A percentile compares a stretch with the other conserved stretches of the same genome.
Evolutionary conservation across 441 rosid species (phyloP).

Genomic region (Pelargonium fulgidum): DNA sequence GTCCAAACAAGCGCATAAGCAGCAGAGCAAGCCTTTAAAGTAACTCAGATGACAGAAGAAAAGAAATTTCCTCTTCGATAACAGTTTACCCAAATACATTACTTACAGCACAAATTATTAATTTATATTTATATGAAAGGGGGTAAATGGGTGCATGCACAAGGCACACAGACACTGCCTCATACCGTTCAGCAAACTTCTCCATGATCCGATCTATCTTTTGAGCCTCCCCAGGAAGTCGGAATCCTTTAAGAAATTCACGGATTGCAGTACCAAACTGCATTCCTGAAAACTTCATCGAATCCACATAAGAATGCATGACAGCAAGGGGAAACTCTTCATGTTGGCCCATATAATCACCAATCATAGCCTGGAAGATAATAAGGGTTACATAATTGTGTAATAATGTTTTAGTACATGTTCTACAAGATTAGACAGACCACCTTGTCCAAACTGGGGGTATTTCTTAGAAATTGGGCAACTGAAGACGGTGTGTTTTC

Average conservation of each 20-base stretch:
- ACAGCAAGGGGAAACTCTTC: conserved; percentile 99
- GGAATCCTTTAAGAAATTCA: conserved; percentile 89
- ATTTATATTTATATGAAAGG: too few species aligned
- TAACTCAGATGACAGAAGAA: background rate
- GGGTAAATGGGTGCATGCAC: too few species aligned
- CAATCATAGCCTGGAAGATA: conserved; percentile 80
- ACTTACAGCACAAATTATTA: background rate
- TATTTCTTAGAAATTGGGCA: conserved; percentile 80
- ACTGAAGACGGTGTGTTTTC: conserved; percentile 76
- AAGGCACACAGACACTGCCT: background rate
- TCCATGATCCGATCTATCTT: conserved; percentile 99
- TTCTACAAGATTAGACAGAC: conserved; percentile 18
- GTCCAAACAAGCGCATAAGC: background rate
- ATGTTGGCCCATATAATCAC: conserved; percentile 95
- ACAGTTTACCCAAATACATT: background rate
- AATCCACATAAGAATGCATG: conserved; percentile 97
- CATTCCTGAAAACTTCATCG: conserved; percentile 85
- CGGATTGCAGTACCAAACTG: conserved; percentile 88
- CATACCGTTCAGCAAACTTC: conserved; percentile 97
- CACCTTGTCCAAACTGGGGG: conserved; percentile 83
- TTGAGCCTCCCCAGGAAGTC: conserved; percentile 99
- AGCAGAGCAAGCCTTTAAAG: background rate
- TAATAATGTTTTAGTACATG: conserved; percentile 9
- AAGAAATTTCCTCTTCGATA: too few species aligned
- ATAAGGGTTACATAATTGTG: conserved; percentile 32